phyloP scores from a whole-genome alignment of 805 yeast species.

The Lipomyces mesembrius region DNA sequence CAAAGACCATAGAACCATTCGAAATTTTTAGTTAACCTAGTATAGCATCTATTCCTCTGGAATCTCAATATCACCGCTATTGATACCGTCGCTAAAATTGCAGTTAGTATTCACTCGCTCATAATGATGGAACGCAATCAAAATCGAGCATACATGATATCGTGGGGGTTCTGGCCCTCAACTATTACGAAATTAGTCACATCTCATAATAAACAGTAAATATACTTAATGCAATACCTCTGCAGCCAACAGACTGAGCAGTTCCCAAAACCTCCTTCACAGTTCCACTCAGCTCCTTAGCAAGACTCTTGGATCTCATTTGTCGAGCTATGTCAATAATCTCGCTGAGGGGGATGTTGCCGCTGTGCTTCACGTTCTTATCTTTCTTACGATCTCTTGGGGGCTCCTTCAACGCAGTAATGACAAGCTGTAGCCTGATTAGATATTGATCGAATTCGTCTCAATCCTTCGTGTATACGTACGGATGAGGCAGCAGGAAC shows the following conservation, averaged over 20 bases:
- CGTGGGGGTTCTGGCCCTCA: constrained; percentile 99
- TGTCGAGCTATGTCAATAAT: constrained; percentile 96
- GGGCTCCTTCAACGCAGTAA: constrained; percentile 99
- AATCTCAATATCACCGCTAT: constrained; percentile 94
- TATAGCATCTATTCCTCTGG: constrained; percentile 20
- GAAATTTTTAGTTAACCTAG: not conserved
- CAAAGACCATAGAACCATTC: constrained; percentile 12
- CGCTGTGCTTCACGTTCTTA: constrained; percentile 98
- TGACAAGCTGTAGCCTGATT: constrained; percentile 60
- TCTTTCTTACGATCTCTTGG: constrained; percentile 99
- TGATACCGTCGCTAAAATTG: constrained; percentile 71
- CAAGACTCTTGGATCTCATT: constrained; percentile 97
- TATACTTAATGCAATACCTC: constrained; percentile 46
- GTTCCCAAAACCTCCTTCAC: constrained; percentile 99
- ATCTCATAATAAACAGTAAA: not conserved
- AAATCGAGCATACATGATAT: constrained; percentile 61
- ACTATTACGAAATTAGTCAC: constrained; percentile 49
- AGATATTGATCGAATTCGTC: not conserved
- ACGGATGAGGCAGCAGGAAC: constrained; percentile 97
- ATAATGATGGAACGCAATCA: not conserved
- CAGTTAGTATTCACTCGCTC: not conserved
- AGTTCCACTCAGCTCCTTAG: constrained; percentile 95
- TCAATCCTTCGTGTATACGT: not conserved
- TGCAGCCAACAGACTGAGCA: constrained; percentile 99
- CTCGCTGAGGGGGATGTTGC: constrained; percentile 97